These are phyloP conservation scores for Piromyces finnis DNA, from an alignment of 192 early-diverging fungal species.

Conservation along the genomic window DNA sequence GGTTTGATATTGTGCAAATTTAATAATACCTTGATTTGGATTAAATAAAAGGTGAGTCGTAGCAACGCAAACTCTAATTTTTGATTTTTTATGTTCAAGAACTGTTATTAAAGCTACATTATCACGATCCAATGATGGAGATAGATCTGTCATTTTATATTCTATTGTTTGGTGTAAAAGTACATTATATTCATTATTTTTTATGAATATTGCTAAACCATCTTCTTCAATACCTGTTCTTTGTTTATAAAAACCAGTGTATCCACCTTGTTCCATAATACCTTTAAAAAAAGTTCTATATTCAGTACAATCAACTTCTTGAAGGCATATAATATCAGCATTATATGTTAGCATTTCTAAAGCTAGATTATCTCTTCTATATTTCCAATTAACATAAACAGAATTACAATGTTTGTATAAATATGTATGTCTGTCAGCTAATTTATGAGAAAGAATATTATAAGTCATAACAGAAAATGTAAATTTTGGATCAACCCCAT, in stretches of 20 bases:
- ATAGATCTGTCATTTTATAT: background rate
- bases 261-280: background rate
- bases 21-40: background rate
- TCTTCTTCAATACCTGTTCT: background rate
- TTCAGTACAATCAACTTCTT: background rate
- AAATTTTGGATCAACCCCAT: background rate
- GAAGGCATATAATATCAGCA: background rate
- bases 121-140: background rate
- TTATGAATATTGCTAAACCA: background rate
- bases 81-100: background rate
- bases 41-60: background rate
- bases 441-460: background rate
- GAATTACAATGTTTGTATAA: background rate
- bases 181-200: background rate
- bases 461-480: background rate
- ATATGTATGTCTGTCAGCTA: background rate
- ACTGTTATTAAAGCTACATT: background rate
- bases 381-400: background rate
- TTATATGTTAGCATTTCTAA: background rate
- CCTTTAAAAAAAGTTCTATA: background rate
- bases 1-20: background rate
- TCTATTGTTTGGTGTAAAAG: background rate
- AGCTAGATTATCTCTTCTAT: background rate
- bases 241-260: background rate
- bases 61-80: background rate